Evolutionary conservation across 2,329 filamentous ascomycete genomes (phyloP).

Genomic region (Trematosphaeria pertusa): DNA sequence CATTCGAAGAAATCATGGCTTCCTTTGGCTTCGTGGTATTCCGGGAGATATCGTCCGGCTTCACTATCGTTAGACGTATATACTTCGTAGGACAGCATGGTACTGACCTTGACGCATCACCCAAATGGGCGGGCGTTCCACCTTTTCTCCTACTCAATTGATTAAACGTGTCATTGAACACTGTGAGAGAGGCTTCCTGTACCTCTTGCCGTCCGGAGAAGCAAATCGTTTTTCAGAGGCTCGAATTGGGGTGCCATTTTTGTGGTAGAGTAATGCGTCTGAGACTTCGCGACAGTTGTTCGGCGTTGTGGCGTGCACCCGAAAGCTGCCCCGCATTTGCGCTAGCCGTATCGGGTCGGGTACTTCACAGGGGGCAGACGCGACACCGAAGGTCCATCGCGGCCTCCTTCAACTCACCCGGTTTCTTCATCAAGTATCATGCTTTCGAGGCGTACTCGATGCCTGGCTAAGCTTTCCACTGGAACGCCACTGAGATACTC

Average conservation of each 20-base stretch:
- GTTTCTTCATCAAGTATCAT: constrained; percentile 18
- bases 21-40: constrained; percentile 96
- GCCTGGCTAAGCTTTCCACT: constrained; percentile 11
- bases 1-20: constrained; percentile 95
- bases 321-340: constrained; percentile 30
- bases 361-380: constrained; percentile 7
- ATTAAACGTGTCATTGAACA: constrained; percentile 19
- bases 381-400: constrained; percentile 2
- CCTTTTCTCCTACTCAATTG: constrained; percentile 72
- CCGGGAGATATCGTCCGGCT: constrained; percentile 96
- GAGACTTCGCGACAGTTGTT: not conserved
- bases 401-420: not conserved
- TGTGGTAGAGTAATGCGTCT: constrained; percentile 13
- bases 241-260: constrained; percentile 76
- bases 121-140: constrained; percentile 95
- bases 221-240: constrained; percentile 88
- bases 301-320: constrained; percentile 5
- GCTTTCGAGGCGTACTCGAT: constrained; percentile 20
- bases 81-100: not conserved
- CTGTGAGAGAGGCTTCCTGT: constrained; percentile 15
- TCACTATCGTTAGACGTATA: constrained; percentile 18
- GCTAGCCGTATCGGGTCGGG: constrained; percentile 30
- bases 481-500: not conserved
- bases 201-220: constrained; percentile 91
- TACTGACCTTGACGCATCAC: constrained; percentile 94